These are phyloP conservation scores for Calonectria henricotiae DNA, from an alignment of 2,329 filamentous ascomycete genomes.

Conservation along the genomic window DNA sequence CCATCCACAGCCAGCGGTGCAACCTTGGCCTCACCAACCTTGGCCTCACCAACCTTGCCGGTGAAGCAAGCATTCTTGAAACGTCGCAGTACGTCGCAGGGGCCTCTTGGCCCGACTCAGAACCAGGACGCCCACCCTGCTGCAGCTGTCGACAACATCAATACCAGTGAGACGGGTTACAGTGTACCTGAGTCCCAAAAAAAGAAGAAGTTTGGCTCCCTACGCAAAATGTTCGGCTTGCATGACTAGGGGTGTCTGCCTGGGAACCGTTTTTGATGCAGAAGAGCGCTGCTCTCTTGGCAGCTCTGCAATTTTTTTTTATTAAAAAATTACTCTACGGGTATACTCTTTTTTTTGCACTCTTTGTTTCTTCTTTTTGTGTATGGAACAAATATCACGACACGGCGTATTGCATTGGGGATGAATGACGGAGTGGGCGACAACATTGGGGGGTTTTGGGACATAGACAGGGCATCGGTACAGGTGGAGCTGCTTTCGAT, in stretches of 20 bases:
- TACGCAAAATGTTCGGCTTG: conserved; percentile 77
- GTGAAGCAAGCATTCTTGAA: conserved; percentile 56
- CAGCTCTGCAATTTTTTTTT: background rate
- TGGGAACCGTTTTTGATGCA: conserved; percentile 5
- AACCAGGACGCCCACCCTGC: conserved; percentile 17
- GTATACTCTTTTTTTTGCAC: background rate
- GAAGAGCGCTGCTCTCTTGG: background rate
- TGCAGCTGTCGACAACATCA: conserved; percentile 31
- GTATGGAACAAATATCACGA: background rate
- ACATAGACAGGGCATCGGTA: conserved; percentile 3
- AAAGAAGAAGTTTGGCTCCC: conserved; percentile 79
- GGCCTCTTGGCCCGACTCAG: conserved; percentile 46
- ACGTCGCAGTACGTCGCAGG: conserved; percentile 60
- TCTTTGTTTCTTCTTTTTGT: background rate
- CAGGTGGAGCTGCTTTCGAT: background rate
- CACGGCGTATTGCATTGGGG: background rate
- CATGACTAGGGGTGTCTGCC: conserved; percentile 59
- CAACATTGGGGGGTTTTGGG: background rate
- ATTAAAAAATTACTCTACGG: background rate
- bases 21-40: conserved; percentile 52
- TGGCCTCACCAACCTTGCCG: conserved; percentile 54
- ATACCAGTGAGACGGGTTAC: conserved; percentile 24
- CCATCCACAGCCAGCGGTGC: conserved; percentile 58
- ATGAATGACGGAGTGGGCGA: background rate
- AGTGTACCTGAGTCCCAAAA: conserved; percentile 52